Evolutionary conservation across 2,329 filamentous ascomycete species (phyloP).

Genomic region (Aspergillaceae sp.): DNA sequence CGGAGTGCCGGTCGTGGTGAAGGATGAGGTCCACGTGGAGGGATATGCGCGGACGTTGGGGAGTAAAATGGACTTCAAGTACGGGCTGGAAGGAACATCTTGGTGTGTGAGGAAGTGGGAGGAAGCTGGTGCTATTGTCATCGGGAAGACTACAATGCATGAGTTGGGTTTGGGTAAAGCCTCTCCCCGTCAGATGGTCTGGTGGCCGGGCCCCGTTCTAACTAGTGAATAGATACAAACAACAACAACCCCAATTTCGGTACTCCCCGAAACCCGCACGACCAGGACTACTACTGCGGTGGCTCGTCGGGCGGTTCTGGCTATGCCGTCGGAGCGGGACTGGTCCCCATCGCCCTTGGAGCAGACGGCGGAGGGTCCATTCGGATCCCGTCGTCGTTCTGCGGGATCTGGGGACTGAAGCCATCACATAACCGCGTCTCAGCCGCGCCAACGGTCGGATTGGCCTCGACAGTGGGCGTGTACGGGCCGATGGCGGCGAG

Average conservation of each 20-base stretch:
- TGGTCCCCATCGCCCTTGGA: constrained; percentile 64
- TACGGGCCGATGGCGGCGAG: constrained; percentile 67
- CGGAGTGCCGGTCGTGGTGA: constrained; percentile 73
- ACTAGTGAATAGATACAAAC: constrained; percentile 53
- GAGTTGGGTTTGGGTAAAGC: constrained; percentile 60
- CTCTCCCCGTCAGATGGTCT: neutral
- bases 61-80: constrained; percentile 50
- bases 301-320: constrained; percentile 71
- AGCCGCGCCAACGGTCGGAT: constrained; percentile 48
- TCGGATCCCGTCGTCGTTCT: constrained; percentile 65
- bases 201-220: neutral
- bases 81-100: constrained; percentile 46
- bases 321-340: constrained; percentile 59
- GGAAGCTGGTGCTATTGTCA: constrained; percentile 63
- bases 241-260: constrained; percentile 71
- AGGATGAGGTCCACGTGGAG: constrained; percentile 67
- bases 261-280: constrained; percentile 70
- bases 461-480: constrained; percentile 56
- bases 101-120: constrained; percentile 66
- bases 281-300: constrained; percentile 66
- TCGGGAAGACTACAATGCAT: constrained; percentile 74
- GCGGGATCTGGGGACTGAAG: constrained; percentile 75
- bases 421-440: constrained; percentile 63
- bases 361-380: constrained; percentile 70
- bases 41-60: constrained; percentile 63